Conservation (phyloP, 2,329 filamentous ascomycete genomes). For the Claviceps cyperi region DNA sequence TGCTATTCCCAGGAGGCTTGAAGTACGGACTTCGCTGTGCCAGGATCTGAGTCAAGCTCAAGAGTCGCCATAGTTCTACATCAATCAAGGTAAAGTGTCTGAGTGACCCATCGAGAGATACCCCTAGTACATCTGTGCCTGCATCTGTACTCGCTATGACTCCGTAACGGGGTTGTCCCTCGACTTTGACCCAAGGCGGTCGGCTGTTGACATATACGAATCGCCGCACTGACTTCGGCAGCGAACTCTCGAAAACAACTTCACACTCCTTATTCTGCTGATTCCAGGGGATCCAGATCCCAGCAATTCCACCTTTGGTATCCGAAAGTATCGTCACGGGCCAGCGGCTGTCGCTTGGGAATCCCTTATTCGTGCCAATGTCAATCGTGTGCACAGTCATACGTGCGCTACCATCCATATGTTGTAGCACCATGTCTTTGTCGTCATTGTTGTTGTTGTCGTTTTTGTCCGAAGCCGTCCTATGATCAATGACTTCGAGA, state of each 20-base stretch:
- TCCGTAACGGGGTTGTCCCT: constrained; percentile 24
- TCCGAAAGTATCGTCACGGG: constrained; percentile 35
- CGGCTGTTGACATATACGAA: constrained; percentile 39
- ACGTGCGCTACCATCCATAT: constrained; percentile 31
- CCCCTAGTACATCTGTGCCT: constrained; percentile 43
- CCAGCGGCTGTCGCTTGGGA: constrained; percentile 14
- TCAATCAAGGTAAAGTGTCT: constrained; percentile 55
- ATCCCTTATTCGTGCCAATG: constrained; percentile 18
- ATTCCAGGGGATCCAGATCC: constrained; percentile 35
- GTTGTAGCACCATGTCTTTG: constrained; percentile 23
- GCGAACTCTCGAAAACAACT: constrained; percentile 38
- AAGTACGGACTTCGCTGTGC: constrained; percentile 32
- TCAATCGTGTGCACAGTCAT: constrained; percentile 32
- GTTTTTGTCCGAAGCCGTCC: constrained; percentile 19
- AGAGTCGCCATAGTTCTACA: constrained; percentile 47
- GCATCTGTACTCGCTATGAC: constrained; percentile 27
- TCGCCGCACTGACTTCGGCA: constrained; percentile 41
- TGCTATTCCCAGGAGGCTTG: constrained; percentile 21
- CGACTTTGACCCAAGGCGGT: constrained; percentile 32
- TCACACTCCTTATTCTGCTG: constrained; percentile 26
- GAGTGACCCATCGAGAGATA: constrained; percentile 54
- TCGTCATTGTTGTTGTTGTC: neutral
- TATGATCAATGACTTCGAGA: constrained; percentile 38
- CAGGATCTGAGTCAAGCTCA: constrained; percentile 61
- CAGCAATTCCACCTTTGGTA: constrained; percentile 29